These are phyloP conservation scores for Limonium bicolor DNA, from an alignment of 148 eudicot species.

Conservation along the genomic window DNA sequence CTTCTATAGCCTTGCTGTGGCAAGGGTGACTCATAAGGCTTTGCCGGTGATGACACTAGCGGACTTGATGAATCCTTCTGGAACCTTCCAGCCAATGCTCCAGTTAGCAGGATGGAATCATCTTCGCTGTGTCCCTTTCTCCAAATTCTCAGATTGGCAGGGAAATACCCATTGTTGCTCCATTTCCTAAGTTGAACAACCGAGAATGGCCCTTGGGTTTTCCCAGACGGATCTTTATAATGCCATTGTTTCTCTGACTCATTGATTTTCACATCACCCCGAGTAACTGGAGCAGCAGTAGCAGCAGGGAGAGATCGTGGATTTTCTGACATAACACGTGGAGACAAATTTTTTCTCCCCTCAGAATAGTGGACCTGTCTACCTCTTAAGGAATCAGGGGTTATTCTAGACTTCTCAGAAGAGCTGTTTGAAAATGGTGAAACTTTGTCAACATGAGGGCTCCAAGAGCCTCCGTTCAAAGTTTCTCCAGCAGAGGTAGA, in stretches of 20 bases:
- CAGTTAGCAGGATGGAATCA: constrained; percentile 52
- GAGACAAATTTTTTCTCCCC: constrained; percentile 18
- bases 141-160: constrained; percentile 63
- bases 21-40: constrained; percentile 1
- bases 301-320: constrained; percentile 18
- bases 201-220: constrained; percentile 95
- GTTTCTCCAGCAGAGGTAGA: constrained; percentile 13
- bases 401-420: constrained; percentile 23
- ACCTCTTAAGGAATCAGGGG: constrained; percentile 16
- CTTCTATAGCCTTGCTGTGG: constrained; percentile 6
- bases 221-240: constrained; percentile 75
- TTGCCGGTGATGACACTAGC: too few relatives aligned
- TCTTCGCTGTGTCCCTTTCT: constrained; percentile 38
- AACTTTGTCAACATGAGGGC: constrained; percentile 29
- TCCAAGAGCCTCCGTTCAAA: constrained; percentile 27
- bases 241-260: constrained; percentile 75
- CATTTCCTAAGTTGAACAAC: constrained; percentile 81
- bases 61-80: constrained; percentile 15
- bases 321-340: constrained; percentile 22
- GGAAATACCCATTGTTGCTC: constrained; percentile 79
- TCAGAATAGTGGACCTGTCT: constrained; percentile 17
- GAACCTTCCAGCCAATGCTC: constrained; percentile 64
- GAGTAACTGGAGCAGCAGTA: constrained; percentile 12
- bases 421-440: constrained; percentile 15
- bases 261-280: constrained; percentile 22